These are phyloP conservation scores for Salvia splendens DNA, from an alignment of 257 asterid genomes.

Conservation along the genomic window DNA sequence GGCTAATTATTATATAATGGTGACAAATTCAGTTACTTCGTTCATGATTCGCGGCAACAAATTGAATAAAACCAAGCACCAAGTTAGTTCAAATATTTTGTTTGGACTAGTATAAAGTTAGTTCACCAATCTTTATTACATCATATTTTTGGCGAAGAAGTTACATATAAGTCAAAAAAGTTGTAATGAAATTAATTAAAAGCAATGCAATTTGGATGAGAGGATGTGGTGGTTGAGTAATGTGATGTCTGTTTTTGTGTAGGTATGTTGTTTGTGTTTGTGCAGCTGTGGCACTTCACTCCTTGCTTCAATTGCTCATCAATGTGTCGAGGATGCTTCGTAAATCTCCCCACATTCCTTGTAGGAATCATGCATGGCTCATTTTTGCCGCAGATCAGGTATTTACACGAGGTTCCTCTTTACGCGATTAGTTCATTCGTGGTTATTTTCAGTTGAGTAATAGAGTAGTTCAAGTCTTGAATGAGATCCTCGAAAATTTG, in stretches of 20 bases:
- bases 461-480: too few species aligned
- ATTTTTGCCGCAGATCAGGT: constrained; percentile 80
- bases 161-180: background rate
- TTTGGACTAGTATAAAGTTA: background rate
- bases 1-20: background rate
- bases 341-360: constrained; percentile 50
- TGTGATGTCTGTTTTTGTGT: too few species aligned
- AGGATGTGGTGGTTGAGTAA: too few species aligned
- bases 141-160: background rate
- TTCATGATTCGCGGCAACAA: constrained; percentile 28
- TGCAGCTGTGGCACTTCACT: constrained; percentile 69
- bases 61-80: constrained; percentile 30
- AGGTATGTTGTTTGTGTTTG: constrained; percentile 85
- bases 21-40: constrained; percentile 27
- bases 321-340: constrained; percentile 46
- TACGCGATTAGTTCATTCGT: too few species aligned
- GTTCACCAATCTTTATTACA: background rate
- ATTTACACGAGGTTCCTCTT: too few species aligned
- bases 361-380: constrained; percentile 73
- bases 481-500: too few species aligned
- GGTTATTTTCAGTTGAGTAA: too few species aligned
- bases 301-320: constrained; percentile 65
- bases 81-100: background rate
- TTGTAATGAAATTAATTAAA: background rate
- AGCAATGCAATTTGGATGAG: too few species aligned